These are phyloP conservation scores for Wickerhamomyces canadensis DNA, from an alignment of 805 yeast species.

Conservation along the genomic window DNA sequence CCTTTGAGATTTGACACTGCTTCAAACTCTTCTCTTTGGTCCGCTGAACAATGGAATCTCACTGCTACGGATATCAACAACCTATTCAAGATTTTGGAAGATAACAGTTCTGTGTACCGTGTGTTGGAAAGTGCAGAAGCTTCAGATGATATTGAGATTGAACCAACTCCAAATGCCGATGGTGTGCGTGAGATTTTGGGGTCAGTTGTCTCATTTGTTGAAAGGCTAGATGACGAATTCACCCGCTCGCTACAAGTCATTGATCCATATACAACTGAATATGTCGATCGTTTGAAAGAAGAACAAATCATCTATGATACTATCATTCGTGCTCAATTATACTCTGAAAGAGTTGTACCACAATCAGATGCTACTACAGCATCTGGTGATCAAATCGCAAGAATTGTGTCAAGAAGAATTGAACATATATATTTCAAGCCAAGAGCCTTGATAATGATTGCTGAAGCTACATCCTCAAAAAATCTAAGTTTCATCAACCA, in stretches of 20 bases:
- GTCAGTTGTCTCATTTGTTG: slow-evolving; percentile 78
- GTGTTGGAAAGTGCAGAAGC: slow-evolving; percentile 70
- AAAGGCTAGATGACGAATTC: slow-evolving; percentile 92
- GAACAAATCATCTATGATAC: slow-evolving; percentile 72
- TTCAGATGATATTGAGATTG: slow-evolving; percentile 67
- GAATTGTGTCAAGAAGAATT: slow-evolving; percentile 77
- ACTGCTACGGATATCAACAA: slow-evolving; percentile 56
- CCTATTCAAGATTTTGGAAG: slow-evolving; percentile 66
- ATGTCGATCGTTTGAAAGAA: slow-evolving; percentile 83
- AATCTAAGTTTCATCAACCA: slow-evolving; percentile 27
- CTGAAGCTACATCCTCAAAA: slow-evolving; percentile 76
- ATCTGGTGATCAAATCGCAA: slow-evolving; percentile 49
- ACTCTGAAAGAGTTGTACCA: slow-evolving; percentile 63
- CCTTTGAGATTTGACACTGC: slow-evolving; percentile 85
- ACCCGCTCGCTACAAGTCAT: slow-evolving; percentile 79
- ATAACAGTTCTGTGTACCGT: slow-evolving; percentile 49
- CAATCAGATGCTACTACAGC: slow-evolving; percentile 25
- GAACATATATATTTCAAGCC: slow-evolving; percentile 95
- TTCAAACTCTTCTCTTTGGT: slow-evolving; percentile 63
- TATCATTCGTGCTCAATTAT: slow-evolving; percentile 79
- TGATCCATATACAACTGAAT: slow-evolving; percentile 95
- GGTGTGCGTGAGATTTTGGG: slow-evolving; percentile 80
- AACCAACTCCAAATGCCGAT: slow-evolving; percentile 54
- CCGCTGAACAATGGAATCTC: slow-evolving; percentile 73
- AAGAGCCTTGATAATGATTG: slow-evolving; percentile 56